Percentiles rank a stretch among this genome's conserved stretches.
phyloP scores from a whole-genome alignment of 176 grass and related monocot species.

The Ensete glaucum region DNA sequence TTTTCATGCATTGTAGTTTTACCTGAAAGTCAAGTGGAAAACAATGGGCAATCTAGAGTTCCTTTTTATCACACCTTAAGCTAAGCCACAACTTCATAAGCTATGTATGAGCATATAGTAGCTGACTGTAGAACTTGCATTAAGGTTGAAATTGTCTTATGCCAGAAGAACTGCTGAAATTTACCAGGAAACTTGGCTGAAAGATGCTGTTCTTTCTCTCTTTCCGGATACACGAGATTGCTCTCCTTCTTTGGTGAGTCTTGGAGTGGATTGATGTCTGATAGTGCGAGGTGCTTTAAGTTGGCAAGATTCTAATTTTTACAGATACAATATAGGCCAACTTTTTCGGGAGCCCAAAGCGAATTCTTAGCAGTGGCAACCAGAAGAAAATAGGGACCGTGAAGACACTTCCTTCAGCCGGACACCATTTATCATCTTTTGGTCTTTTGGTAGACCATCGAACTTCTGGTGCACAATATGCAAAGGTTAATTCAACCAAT shows the following conservation, averaged over 20 bases:
- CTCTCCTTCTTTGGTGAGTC: constrained; percentile 63
- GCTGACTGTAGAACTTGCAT: constrained; percentile 19
- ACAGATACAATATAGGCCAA: constrained; percentile 40
- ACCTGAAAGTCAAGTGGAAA: neutral
- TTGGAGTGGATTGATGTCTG: constrained; percentile 22
- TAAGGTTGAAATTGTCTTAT: constrained; percentile 41
- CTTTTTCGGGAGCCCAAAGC: constrained; percentile 74
- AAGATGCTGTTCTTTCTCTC: constrained; percentile 58
- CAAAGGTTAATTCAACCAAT: constrained; percentile 52
- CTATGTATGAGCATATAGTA: constrained; percentile 6
- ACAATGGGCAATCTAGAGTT: neutral
- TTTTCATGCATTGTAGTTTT: neutral
- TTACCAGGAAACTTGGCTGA: constrained; percentile 87
- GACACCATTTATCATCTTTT: constrained; percentile 29
- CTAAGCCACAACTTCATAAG: neutral
- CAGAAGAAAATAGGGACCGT: constrained; percentile 34
- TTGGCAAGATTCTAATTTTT: constrained; percentile 10
- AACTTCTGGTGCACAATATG: constrained; percentile 31
- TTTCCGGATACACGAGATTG: constrained; percentile 84
- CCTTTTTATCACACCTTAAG: neutral
- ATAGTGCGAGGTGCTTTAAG: neutral
- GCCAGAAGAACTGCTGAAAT: constrained; percentile 29
- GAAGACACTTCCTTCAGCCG: constrained; percentile 28
- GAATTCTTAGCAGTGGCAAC: constrained; percentile 49
- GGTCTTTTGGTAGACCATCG: constrained; percentile 31